Evolutionary conservation across 768 basidiomycete genomes (phyloP), one percentile per base, ranked within the genome.

Genomic region (Gymnopilus junonius): DNA sequence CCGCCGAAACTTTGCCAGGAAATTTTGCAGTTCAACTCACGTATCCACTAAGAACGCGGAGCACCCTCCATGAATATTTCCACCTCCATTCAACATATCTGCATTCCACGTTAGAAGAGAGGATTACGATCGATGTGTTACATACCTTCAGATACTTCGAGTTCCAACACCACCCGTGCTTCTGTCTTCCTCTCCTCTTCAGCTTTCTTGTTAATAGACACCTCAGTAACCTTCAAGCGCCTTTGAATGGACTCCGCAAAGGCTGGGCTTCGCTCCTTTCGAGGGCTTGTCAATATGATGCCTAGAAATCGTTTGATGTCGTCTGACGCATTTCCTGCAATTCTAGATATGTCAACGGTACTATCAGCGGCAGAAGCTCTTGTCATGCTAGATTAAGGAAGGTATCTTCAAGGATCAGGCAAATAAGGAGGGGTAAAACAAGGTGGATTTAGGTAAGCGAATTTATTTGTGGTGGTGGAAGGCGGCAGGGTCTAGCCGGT

Each of bases 81-180:
- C 78, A 3, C 51, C 65, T 20, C 74, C 77, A 62, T 87, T 87
- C 8, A 87, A 55, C 85, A 88, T 87, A 63, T 87, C 86, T 87
- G n/a, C n/a, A 54, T 34, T 43, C 39, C 21, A 23, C 31, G 29
- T 27, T 14, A 29, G 25, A 48, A 14, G 35, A 53, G 57, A 48
- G 34, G 8, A 45, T n/a, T 31, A 58, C 10, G 12, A 50, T 37
- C 20, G 21, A 11, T 14, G 10, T 4, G 55, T 25, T 1, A n/a
- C 58, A 5, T 48, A 85, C 85, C 84, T 68, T 81, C 75, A 39
- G 50, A 53, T 8, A 73, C 69, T 42, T 69, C 68, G 31, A 66
- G 23, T 50, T 85, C 84, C 25, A 74, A 69, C 5, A 85, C 81
- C 12, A 85, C 77, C 15, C 79, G 70, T 1, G 77, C 82, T 69